Evolutionary conservation across 1,284 basidiomycete species (phyloP).

Genomic region (Agaricales sp.): DNA sequence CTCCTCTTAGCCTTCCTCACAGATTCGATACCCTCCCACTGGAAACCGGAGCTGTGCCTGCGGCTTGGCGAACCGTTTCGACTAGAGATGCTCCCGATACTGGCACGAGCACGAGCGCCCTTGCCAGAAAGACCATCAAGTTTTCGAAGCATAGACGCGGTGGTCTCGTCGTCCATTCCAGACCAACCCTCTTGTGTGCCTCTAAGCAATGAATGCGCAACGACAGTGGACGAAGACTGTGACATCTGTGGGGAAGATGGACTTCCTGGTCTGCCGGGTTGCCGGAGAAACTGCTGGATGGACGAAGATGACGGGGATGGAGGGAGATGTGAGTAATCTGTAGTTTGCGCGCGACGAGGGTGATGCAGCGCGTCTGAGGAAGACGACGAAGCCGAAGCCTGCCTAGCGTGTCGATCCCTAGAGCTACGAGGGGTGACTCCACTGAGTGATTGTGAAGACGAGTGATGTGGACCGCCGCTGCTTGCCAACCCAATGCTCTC

Average conservation of each 20-base stretch:
- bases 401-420: conserved; percentile 36
- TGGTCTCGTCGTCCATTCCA: conserved; percentile 76
- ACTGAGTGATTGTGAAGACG: conserved; percentile 15
- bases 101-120: conserved; percentile 54
- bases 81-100: conserved; percentile 50
- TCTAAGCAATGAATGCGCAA: conserved; percentile 70
- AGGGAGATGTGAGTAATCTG: conserved; percentile 84
- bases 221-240: conserved; percentile 28
- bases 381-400: conserved; percentile 58
- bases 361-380: conserved; percentile 40
- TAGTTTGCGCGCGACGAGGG: conserved; percentile 47
- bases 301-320: conserved; percentile 81
- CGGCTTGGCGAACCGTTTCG: conserved; percentile 69
- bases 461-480: conserved; percentile 20
- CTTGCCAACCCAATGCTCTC: conserved; percentile 48
- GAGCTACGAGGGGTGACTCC: conserved; percentile 4
- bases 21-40: conserved; percentile 54
- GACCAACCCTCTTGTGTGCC: conserved; percentile 81
- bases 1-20: conserved; percentile 17
- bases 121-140: conserved; percentile 84
- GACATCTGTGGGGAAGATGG: conserved; percentile 25
- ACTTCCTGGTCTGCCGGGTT: conserved; percentile 27
- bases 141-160: conserved; percentile 87
- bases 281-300: conserved; percentile 73
- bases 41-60: conserved; percentile 40